Percentiles rank a stretch among this genome's conserved stretches.
Evolutionary conservation across 2,329 filamentous ascomycete species (phyloP).

Genomic region (Thelonectria discophora): DNA sequence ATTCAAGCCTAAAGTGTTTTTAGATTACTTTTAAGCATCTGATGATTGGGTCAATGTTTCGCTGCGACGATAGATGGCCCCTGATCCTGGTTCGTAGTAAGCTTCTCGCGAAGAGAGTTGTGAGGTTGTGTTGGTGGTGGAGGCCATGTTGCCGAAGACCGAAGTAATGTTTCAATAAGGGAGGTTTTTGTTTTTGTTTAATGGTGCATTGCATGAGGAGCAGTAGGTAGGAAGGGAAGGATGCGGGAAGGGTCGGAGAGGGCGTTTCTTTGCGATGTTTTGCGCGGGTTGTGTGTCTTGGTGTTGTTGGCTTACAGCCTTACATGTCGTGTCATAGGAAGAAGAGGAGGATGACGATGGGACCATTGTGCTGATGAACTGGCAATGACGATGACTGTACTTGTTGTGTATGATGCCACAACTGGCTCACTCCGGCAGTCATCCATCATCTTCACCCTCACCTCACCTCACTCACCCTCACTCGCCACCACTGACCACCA

Average conservation of each 20-base stretch:
- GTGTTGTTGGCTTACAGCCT: too few relatives aligned
- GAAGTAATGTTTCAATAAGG: neutral
- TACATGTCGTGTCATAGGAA: too few relatives aligned
- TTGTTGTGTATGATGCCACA: too few relatives aligned
- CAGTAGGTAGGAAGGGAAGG: neutral
- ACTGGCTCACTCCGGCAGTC: too few relatives aligned
- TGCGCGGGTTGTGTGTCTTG: too few relatives aligned
- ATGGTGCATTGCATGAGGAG: neutral
- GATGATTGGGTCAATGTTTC: slow-evolving; percentile 17
- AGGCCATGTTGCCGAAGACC: neutral
- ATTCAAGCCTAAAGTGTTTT: neutral
- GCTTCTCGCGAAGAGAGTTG: too few relatives aligned
- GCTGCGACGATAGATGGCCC: neutral
- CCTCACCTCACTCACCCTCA: too few relatives aligned
- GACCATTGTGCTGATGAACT: neutral
- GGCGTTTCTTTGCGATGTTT: neutral
- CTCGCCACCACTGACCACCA: too few relatives aligned
- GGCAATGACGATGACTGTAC: too few relatives aligned
- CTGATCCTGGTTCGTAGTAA: neutral
- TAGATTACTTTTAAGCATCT: slow-evolving; percentile 7
- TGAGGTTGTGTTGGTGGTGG: too few relatives aligned
- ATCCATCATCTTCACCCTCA: too few relatives aligned
- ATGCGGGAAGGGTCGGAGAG: neutral
- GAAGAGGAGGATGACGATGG: too few relatives aligned
- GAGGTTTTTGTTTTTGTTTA: neutral